Conservation (phyloP, 2,329 filamentous ascomycete genomes). For the Hymenoscyphus repandus region DNA sequence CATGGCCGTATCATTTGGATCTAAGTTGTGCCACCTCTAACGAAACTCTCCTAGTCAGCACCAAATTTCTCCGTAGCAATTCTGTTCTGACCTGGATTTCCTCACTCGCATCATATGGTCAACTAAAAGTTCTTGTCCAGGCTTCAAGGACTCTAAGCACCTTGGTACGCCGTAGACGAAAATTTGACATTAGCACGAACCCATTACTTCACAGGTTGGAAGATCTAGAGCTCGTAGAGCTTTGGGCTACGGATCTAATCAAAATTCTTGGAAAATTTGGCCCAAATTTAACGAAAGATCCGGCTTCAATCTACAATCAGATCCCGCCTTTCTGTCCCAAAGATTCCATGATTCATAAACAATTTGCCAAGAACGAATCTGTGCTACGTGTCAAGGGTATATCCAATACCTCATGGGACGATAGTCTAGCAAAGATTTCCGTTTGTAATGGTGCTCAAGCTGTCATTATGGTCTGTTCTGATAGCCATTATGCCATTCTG, state of each 20-base stretch:
- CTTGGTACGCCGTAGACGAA: slow-evolving; percentile 13
- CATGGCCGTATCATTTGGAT: slow-evolving; percentile 28
- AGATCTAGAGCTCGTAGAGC: slow-evolving; percentile 25
- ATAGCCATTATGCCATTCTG: slow-evolving; percentile 6
- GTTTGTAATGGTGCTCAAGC: background rate
- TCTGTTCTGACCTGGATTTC: slow-evolving; percentile 34
- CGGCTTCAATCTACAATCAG: slow-evolving; percentile 33
- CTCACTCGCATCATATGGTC: slow-evolving; percentile 20
- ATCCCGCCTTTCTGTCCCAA: slow-evolving; percentile 37
- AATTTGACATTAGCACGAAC: slow-evolving; percentile 10
- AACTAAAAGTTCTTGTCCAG: slow-evolving; percentile 27
- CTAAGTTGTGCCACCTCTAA: slow-evolving; percentile 2
- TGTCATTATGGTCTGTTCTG: slow-evolving; percentile 2
- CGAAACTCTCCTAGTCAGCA: slow-evolving; percentile 14
- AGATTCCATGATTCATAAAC: slow-evolving; percentile 32
- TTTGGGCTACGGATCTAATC: slow-evolving; percentile 34
- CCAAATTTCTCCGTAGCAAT: slow-evolving; percentile 23
- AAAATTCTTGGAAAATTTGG: slow-evolving; percentile 36
- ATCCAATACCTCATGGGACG: slow-evolving; percentile 10
- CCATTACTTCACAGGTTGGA: slow-evolving; percentile 9
- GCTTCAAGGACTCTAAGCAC: slow-evolving; percentile 26
- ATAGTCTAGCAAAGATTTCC: slow-evolving; percentile 9
- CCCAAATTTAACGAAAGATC: slow-evolving; percentile 21
- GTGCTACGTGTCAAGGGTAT: slow-evolving; percentile 5
- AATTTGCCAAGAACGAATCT: slow-evolving; percentile 24